phyloP scores from a whole-genome alignment of 495 filamentous ascomycete species.

The Aspergillus taichungensis region DNA sequence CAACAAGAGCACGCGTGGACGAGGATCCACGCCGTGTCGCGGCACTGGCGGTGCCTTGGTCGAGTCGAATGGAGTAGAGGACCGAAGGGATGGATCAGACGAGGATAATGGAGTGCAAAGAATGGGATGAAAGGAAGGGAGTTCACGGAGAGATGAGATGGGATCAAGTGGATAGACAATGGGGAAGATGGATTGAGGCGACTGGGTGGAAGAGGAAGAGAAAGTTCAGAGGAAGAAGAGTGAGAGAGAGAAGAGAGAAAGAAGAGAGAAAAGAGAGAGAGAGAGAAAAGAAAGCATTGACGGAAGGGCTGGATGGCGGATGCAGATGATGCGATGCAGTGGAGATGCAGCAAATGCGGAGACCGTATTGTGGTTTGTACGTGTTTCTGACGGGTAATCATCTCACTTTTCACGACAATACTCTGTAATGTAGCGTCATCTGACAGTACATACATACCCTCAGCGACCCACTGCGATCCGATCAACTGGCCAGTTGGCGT shows the following conservation, averaged over 20 bases:
- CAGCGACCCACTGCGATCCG: too few relatives aligned
- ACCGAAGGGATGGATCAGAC: neutral
- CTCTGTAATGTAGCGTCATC: too few relatives aligned
- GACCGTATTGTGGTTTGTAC: too few relatives aligned
- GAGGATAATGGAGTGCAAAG: neutral
- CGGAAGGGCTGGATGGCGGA: neutral
- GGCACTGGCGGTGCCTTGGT: too few relatives aligned
- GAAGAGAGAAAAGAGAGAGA: conserved; percentile 1
- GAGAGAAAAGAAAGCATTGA: neutral
- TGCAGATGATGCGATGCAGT: too few relatives aligned
- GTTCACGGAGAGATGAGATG: neutral
- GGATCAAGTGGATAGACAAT: neutral
- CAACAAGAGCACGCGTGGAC: conserved; percentile 29
- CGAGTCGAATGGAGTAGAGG: neutral
- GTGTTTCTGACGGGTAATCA: too few relatives aligned
- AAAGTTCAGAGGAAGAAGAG: neutral
- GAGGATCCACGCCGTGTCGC: conserved; percentile 6
- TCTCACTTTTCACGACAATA: too few relatives aligned
- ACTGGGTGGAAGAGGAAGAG: neutral
- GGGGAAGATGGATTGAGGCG: neutral
- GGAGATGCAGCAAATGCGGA: too few relatives aligned
- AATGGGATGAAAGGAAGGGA: neutral
- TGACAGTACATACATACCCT: too few relatives aligned
- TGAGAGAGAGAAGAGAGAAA: conserved; percentile 1
- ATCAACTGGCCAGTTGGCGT: too few relatives aligned